phyloP scores from a whole-genome alignment of 768 basidiomycete genomes.

The Leccinellum rugosiceps region DNA sequence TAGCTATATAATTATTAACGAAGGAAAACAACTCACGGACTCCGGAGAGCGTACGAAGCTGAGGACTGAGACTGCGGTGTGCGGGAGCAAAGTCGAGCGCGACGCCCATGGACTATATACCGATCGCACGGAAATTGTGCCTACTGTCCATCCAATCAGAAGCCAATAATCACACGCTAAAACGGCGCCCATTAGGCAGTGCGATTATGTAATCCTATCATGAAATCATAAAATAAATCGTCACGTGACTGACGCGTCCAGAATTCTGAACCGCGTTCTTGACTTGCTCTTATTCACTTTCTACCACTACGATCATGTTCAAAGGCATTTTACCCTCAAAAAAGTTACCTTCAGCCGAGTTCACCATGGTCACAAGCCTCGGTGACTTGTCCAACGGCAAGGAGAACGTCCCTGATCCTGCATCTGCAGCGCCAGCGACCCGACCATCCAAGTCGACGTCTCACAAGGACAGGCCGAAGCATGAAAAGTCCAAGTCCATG shows the following conservation, averaged over 20 bases:
- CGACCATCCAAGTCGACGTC: slow-evolving; percentile 20
- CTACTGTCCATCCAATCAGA: slow-evolving; percentile 18
- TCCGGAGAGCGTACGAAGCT: background rate
- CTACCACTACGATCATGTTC: slow-evolving; percentile 52
- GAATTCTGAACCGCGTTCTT: slow-evolving; percentile 28
- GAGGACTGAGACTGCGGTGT: background rate
- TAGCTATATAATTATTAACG: slow-evolving; percentile 4
- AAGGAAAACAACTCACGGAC: slow-evolving; percentile 2
- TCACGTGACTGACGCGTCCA: slow-evolving; percentile 34
- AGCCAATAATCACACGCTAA: background rate
- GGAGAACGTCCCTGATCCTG: slow-evolving; percentile 60
- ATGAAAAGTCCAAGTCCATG: slow-evolving; percentile 43
- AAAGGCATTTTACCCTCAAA: slow-evolving; percentile 74
- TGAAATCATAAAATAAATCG: slow-evolving; percentile 24
- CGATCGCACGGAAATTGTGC: slow-evolving; percentile 31
- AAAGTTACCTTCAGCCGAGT: slow-evolving; percentile 63
- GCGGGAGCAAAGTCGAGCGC: slow-evolving; percentile 1
- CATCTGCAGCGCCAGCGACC: slow-evolving; percentile 29
- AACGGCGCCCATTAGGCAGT: slow-evolving; percentile 16
- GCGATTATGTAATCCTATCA: slow-evolving; percentile 16
- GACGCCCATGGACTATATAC: slow-evolving; percentile 23
- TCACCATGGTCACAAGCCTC: slow-evolving; percentile 64
- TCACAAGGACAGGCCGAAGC: slow-evolving; percentile 30
- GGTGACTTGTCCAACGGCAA: slow-evolving; percentile 54
- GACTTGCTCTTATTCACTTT: background rate